Conservation (phyloP, 768 basidiomycete species). For the Lepiota subincarnata region DNA sequence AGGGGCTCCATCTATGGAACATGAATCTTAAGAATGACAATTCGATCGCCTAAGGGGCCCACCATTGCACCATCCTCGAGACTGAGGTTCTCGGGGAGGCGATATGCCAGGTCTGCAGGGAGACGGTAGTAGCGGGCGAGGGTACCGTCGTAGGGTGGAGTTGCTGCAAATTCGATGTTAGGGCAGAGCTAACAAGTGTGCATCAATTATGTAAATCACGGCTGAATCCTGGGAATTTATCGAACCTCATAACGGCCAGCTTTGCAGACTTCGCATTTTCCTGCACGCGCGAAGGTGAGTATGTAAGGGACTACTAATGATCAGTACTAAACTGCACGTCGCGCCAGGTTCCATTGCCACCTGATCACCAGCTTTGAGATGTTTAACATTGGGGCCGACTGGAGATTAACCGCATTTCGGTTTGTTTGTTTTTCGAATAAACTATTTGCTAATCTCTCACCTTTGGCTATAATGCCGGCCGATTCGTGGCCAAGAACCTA, state of each 20-base stretch:
- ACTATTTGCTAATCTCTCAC: conserved; percentile 29
- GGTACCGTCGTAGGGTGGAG: conserved; percentile 92
- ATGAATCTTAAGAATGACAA: not conserved
- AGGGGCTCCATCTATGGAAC: conserved; percentile 82
- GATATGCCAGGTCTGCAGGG: conserved; percentile 81
- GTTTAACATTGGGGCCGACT: conserved; percentile 76
- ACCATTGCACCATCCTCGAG: conserved; percentile 97
- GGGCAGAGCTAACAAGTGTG: conserved; percentile 62
- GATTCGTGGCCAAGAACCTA: conserved; percentile 96
- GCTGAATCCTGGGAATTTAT: conserved; percentile 30
- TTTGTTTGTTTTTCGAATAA: not conserved
- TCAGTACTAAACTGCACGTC: conserved; percentile 55
- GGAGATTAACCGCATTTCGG: not conserved
- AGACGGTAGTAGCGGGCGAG: conserved; percentile 82
- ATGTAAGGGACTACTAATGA: not conserved
- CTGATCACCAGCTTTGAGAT: conserved; percentile 76
- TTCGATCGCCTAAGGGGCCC: conserved; percentile 9
- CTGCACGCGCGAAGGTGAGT: conserved; percentile 21
- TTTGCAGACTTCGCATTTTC: conserved; percentile 78
- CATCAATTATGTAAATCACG: not conserved
- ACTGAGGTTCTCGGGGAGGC: conserved; percentile 76
- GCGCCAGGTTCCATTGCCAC: conserved; percentile 92
- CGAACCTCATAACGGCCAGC: conserved; percentile 76
- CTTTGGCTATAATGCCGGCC: conserved; percentile 69
- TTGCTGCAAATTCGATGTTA: conserved; percentile 85